A percentile compares a stretch with the other conserved stretches of the same genome.
Conservation (phyloP, 2,329 filamentous ascomycete species). For the Colletotrichum godetiae region DNA sequence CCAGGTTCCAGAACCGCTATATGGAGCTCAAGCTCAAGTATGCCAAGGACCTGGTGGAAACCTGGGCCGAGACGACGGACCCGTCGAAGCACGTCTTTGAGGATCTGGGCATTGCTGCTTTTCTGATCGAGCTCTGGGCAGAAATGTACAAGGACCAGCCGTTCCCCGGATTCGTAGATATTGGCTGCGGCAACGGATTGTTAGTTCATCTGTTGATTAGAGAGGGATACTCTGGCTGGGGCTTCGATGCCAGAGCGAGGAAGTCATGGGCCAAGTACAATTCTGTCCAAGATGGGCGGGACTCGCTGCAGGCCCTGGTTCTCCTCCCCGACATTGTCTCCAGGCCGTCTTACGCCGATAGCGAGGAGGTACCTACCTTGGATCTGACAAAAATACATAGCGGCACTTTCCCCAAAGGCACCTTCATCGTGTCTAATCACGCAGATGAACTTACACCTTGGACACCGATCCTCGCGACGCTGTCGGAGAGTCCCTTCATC, state of each 20-base stretch:
- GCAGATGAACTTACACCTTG: conserved; percentile 96
- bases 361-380: conserved; percentile 34
- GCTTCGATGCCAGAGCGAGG: conserved; percentile 88
- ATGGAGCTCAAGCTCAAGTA: conserved; percentile 82
- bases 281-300: conserved; percentile 28
- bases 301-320: conserved; percentile 57
- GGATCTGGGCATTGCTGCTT: conserved; percentile 89
- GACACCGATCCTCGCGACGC: conserved; percentile 87
- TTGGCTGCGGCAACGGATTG: conserved; percentile 94
- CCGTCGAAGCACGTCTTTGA: conserved; percentile 95
- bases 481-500: conserved; percentile 84
- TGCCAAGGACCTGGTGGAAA: conserved; percentile 74
- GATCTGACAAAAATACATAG: conserved; percentile 51
- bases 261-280: conserved; percentile 87
- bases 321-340: conserved; percentile 59
- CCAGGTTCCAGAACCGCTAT: conserved; percentile 85
- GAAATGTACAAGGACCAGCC: conserved; percentile 75
- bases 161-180: conserved; percentile 94
- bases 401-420: conserved; percentile 77
- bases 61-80: conserved; percentile 89
- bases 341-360: conserved; percentile 9
- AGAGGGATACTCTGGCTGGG: conserved; percentile 88
- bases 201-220: conserved; percentile 83
- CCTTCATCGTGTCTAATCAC: conserved; percentile 97
- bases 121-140: conserved; percentile 90